Evolutionary conservation across 1,284 basidiomycete species (phyloP), one percentile per base, ranked within the genome.

Genomic region (Pterula multifida): DNA sequence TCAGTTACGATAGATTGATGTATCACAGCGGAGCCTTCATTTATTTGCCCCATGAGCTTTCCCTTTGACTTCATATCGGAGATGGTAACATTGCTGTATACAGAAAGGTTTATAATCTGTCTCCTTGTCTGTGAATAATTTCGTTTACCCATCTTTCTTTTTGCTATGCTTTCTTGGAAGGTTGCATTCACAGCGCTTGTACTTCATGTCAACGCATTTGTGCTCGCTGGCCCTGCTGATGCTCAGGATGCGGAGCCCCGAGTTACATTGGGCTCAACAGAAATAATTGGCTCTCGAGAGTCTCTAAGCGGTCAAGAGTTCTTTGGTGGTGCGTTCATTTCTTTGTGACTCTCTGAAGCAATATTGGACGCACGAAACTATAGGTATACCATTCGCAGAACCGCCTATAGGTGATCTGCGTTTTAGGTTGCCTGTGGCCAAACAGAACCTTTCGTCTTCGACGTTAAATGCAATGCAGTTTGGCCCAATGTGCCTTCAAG

Each of bases 331-430:
- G 19, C 17, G 39, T 42, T 19, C 9, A 42, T 22, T 47, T 6
- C 24, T 47, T 23, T n/a, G 45, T 47, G 26, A 15, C 23, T 25
- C 26, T n/a, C 26, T 9, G 45, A 11, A 6, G 9, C 13, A 9
- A 23, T 24, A 4, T 47, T 47, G n/a, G n/a, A n/a, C n/a, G n/a
- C n/a, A n/a, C 22, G 9, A n/a, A 24, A 23, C 22, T 24, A 9
- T 19, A 47, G 45, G 45, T 13, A 47, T 47, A 24, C 45, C 45
- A 11, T 47, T 17, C 19, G 45, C 45, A 13, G 45, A 25, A 47
- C 45, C 45, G 13, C 45, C 45, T 19, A 11, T 28, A 11, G 26
- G 26, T n/a, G 45, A 47, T 28, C 23, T 47, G 12, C 45, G 45
- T 13, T 47, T 47, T 23, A 23, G 23, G 19, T 23, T 23, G 4